These are phyloP conservation scores for Turnera subulata DNA, from an alignment of 345 rosid genomes.

Conservation along the genomic window DNA sequence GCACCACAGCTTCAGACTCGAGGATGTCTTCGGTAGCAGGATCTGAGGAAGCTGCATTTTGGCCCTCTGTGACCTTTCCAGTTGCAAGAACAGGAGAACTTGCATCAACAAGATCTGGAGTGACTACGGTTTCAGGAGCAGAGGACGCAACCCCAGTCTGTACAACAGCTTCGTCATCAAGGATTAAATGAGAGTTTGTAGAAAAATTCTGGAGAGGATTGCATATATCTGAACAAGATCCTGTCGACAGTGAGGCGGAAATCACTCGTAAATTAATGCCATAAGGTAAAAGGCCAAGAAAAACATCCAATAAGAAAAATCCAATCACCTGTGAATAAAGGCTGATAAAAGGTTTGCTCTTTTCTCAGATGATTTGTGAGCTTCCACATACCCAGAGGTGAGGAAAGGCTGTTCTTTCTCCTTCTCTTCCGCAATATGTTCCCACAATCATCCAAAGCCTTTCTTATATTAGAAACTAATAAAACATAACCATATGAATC, in stretches of 20 bases:
- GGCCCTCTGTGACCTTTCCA: conserved; percentile 17
- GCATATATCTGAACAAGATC: conserved; percentile 39
- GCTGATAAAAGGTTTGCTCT: conserved; percentile 49
- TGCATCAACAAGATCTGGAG: conserved; percentile 16
- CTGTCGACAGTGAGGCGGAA: no score
- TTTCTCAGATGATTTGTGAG: conserved; percentile 39
- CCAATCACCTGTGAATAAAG: conserved; percentile 54
- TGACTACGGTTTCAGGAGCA: conserved; percentile 20
- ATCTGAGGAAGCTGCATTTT: conserved; percentile 18
- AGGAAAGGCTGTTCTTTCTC: conserved; percentile 37
- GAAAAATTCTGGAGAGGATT: conserved; percentile 33
- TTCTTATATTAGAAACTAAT: conserved; percentile 34
- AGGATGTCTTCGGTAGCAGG: conserved; percentile 6
- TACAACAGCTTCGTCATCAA: conserved; percentile 31
- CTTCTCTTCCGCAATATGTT: conserved; percentile 50
- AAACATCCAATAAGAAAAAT: conserved; percentile 4
- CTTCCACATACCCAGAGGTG: conserved; percentile 58
- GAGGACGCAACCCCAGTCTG: conserved; percentile 18
- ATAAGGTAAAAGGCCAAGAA: conserved; percentile 2
- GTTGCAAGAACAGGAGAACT: conserved; percentile 21
- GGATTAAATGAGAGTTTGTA: conserved; percentile 38
- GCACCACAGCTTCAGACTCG: conserved; percentile 2
- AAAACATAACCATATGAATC: background rate
- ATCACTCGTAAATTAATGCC: no score
- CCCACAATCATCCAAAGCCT: conserved; percentile 46